Evolutionary conservation across 805 yeast species (phyloP).

Genomic region (Saccharomycopsis javanensis): DNA sequence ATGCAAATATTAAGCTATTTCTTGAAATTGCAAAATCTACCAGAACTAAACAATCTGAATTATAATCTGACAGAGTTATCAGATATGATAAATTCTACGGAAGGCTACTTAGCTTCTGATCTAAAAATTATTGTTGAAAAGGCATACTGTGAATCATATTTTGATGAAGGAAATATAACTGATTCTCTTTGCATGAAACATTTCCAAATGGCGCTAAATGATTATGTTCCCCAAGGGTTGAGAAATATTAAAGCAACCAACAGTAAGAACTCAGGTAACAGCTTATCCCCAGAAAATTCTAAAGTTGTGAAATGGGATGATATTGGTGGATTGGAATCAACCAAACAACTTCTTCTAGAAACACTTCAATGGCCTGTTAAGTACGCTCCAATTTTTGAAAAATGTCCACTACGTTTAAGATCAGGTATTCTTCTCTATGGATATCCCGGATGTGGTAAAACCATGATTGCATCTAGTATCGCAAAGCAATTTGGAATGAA

Average conservation of each 20-base stretch:
- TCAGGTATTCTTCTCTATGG: conserved; percentile 90
- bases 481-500: conserved; percentile 91
- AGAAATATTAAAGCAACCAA: conserved; percentile 74
- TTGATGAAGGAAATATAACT: conserved; percentile 1
- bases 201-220: conserved; percentile 50
- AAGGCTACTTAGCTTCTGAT: conserved; percentile 85
- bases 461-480: conserved; percentile 84
- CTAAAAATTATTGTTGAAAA: conserved; percentile 63
- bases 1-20: conserved; percentile 36
- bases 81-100: conserved; percentile 61
- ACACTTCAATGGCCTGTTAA: conserved; percentile 96
- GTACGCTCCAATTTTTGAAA: conserved; percentile 88
- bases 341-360: conserved; percentile 68
- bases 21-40: conserved; percentile 26
- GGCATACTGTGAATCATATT: conserved; percentile 42
- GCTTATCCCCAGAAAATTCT: not conserved
- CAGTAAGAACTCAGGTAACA: conserved; percentile 37
- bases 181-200: conserved; percentile 20
- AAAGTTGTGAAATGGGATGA: conserved; percentile 59
- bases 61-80: conserved; percentile 22
- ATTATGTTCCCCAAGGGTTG: conserved; percentile 69
- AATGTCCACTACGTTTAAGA: conserved; percentile 76
- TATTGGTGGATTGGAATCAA: conserved; percentile 78
- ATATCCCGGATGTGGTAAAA: conserved; percentile 97
- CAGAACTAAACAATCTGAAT: conserved; percentile 27